Evolutionary conservation across 371 early-diverging fungal genomes (phyloP).

Genomic region (Blyttiomyces sp.): DNA sequence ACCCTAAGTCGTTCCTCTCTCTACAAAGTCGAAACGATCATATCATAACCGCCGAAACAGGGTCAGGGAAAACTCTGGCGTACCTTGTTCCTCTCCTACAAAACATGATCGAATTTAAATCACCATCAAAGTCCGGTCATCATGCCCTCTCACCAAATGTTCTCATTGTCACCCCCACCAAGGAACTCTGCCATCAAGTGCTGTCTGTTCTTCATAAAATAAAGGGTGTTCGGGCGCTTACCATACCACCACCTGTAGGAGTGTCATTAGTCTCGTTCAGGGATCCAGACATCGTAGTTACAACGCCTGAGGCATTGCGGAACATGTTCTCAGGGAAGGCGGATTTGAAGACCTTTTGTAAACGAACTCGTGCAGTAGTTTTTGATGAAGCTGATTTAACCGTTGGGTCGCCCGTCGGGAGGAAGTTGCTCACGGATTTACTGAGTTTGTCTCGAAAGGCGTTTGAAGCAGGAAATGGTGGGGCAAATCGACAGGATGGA

Average conservation of each 20-base stretch:
- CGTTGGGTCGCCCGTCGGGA: not conserved
- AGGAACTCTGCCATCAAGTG: not conserved
- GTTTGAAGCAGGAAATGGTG: no score
- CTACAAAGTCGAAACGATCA: constrained; percentile 70
- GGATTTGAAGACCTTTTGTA: constrained; percentile 1
- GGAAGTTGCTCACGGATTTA: not conserved
- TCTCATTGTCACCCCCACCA: not conserved
- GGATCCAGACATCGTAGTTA: not conserved
- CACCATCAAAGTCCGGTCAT: not conserved
- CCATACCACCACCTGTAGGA: not conserved
- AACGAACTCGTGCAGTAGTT: constrained; percentile 5
- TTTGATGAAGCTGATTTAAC: constrained; percentile 15
- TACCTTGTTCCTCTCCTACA: constrained; percentile 83
- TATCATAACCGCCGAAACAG: constrained; percentile 92
- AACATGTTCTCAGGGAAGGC: not conserved
- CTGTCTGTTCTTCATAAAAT: not conserved
- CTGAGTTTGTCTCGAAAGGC: not conserved
- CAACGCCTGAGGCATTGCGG: constrained; percentile 5
- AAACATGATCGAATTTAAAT: constrained; percentile 14
- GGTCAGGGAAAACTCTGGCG: constrained; percentile 97
- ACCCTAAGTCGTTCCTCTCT: no score
- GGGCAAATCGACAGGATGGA: no score
- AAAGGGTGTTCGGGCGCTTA: not conserved
- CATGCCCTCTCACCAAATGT: constrained; percentile 3
- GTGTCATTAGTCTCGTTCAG: not conserved